phyloP scores from a whole-genome alignment of 495 filamentous ascomycete genomes.

The Penicillium waksmanii region DNA sequence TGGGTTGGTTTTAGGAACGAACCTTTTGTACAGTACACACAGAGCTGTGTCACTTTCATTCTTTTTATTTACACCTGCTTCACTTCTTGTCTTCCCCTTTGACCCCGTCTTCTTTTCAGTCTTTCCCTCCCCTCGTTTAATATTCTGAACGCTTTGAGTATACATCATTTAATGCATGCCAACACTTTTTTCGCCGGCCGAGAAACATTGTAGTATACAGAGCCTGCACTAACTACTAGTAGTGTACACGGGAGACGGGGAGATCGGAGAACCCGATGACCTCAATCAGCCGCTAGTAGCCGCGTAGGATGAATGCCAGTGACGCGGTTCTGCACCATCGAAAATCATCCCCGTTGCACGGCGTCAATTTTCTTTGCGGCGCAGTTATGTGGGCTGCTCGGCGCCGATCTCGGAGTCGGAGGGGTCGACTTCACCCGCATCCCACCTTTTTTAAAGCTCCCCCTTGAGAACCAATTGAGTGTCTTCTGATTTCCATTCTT shows the following conservation, averaged over 20 bases:
- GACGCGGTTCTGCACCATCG: constrained; percentile 1
- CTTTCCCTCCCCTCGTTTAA: not conserved
- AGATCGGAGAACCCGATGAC: not conserved
- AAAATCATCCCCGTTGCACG: not conserved
- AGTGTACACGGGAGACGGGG: not conserved
- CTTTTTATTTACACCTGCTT: constrained; percentile 16
- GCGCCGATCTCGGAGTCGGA: constrained; percentile 37
- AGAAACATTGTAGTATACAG: not conserved
- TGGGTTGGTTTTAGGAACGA: not conserved
- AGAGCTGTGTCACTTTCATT: constrained; percentile 26
- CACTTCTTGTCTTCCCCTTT: constrained; percentile 15
- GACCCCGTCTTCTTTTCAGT: constrained; percentile 9
- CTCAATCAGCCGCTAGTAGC: constrained; percentile 4
- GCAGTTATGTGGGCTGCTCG: constrained; percentile 5
- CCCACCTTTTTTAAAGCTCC: constrained; percentile 33
- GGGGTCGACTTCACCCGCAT: constrained; percentile 35
- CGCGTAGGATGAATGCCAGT: constrained; percentile 3
- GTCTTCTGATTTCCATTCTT: constrained; percentile 16
- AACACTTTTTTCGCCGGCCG: constrained; percentile 15
- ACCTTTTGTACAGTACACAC: constrained; percentile 33
- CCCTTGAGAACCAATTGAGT: constrained; percentile 23
- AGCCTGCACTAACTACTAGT: too few relatives aligned
- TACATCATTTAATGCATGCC: constrained; percentile 39
- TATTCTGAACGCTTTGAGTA: constrained; percentile 26
- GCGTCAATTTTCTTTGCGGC: not conserved